Conservation (phyloP, 2,329 filamentous ascomycete genomes). For the Aureobasidium mangrovei region DNA sequence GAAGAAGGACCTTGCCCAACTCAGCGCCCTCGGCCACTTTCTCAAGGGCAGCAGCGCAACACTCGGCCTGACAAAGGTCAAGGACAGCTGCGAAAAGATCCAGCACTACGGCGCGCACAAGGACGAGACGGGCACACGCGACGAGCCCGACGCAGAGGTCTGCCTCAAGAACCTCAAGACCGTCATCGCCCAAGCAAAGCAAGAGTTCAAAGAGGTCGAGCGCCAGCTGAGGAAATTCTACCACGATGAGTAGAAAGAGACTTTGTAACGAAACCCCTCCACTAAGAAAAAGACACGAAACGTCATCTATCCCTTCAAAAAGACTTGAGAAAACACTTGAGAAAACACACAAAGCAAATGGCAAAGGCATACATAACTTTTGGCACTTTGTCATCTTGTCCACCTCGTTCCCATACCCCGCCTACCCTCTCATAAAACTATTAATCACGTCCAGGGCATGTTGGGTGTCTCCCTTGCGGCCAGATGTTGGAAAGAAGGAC, state of each 20-base stretch:
- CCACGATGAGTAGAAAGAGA: conserved; percentile 32
- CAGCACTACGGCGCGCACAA: conserved; percentile 82
- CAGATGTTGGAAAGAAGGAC: too few relatives aligned
- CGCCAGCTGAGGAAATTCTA: conserved; percentile 64
- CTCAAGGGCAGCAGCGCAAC: conserved; percentile 96
- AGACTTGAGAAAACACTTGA: too few relatives aligned
- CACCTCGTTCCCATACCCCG: too few relatives aligned
- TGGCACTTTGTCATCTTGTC: too few relatives aligned
- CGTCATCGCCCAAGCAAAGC: conserved; percentile 62
- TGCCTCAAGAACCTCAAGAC: conserved; percentile 63
- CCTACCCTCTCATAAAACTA: too few relatives aligned
- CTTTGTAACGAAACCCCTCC: too few relatives aligned
- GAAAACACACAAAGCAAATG: too few relatives aligned
- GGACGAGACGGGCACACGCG: conserved; percentile 62
- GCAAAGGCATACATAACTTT: too few relatives aligned
- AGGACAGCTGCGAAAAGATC: conserved; percentile 92
- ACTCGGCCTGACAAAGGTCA: conserved; percentile 80
- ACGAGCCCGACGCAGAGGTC: conserved; percentile 56
- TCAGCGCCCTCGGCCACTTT: conserved; percentile 86
- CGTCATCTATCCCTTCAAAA: too few relatives aligned
- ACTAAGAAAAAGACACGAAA: background rate
- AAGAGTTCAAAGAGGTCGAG: conserved; percentile 68
- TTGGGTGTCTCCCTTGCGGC: too few relatives aligned
- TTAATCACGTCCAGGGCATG: too few relatives aligned
- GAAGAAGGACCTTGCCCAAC: conserved; percentile 57